Base-by-base conservation (phyloP, 495 filamentous ascomycete species). In the Penicillium pulvis region DNA sequence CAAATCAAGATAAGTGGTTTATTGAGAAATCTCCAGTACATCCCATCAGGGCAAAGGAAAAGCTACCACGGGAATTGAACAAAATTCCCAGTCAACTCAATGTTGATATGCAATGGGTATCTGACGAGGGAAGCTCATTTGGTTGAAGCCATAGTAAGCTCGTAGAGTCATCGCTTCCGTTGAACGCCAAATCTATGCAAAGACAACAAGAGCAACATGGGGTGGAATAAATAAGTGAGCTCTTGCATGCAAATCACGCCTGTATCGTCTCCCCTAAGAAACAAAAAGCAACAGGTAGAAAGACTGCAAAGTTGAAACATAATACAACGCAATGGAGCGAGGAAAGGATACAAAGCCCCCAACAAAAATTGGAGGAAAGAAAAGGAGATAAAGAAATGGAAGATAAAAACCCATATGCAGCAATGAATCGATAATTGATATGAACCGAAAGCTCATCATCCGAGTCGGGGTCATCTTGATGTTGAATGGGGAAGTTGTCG, bases 171-270 rank as follows among this genome's bases (percentile, higher is more conserved):
- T 53, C 49, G 39, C 51, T 49, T 50, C 55, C 31, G 46, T 50
- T 45, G 33, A 62, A 62, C 59, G 59, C 55, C 59, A 46, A 57
- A 43, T 50, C 50, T 55, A 62, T 58, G 57, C 36, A 59, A 51
- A 56, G 55, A 33, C 55, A 47, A 49, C 20, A 23, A 23, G 36
- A 51, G 43, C 8, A 35, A 7, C 26, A 31, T 57, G 55, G 23
- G 44, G 66, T 30, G 26, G 59, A 45, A 47, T 51, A 24, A 24
- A 55, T 16, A 35, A 57, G 5, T 61, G 31, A 57, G 49, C 39
- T 63, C 66, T 41, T 10, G 45, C 14, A 60, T 64, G 63, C 56
- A 60, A 46, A 42, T 39, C 36, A 43, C n/a, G 57, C 55, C 47
- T 51, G 47, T 44, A 51, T 39, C 14, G 17, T 47, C 26, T 56